phyloP scores from a whole-genome alignment of 2,329 filamentous ascomycete species.

The Sclerotinia nivalis region DNA sequence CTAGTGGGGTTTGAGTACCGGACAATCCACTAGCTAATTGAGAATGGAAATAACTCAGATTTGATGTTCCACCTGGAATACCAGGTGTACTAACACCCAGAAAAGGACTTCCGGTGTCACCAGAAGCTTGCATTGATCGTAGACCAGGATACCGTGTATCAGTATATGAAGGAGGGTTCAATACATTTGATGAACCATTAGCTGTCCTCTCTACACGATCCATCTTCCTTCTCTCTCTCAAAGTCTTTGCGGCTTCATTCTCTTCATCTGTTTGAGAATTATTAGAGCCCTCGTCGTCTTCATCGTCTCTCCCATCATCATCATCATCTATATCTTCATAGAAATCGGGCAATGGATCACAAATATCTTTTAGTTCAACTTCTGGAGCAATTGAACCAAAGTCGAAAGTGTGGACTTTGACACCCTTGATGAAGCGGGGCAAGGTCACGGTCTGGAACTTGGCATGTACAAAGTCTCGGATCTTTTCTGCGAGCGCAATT shows the following conservation, averaged over 20 bases:
- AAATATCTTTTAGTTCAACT: slow-evolving; percentile 94
- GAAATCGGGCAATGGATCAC: slow-evolving; percentile 92
- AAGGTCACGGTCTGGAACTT: slow-evolving; percentile 91
- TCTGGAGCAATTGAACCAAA: slow-evolving; percentile 83
- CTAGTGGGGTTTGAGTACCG: slow-evolving; percentile 76
- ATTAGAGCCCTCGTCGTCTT: slow-evolving; percentile 43
- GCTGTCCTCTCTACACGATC: slow-evolving; percentile 42
- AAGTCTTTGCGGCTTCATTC: slow-evolving; percentile 30
- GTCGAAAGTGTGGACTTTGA: slow-evolving; percentile 90
- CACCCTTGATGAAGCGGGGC: slow-evolving; percentile 94
- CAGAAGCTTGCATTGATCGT: slow-evolving; percentile 36
- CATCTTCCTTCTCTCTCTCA: slow-evolving; percentile 43
- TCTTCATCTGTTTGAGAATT: slow-evolving; percentile 20
- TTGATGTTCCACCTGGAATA: slow-evolving; percentile 71
- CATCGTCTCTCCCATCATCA: slow-evolving; percentile 55
- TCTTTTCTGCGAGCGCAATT: slow-evolving; percentile 76
- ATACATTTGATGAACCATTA: slow-evolving; percentile 30
- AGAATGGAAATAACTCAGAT: slow-evolving; percentile 80
- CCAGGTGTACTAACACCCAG: slow-evolving; percentile 61
- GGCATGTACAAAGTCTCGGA: slow-evolving; percentile 91
- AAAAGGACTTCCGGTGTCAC: slow-evolving; percentile 57
- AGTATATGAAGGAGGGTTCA: slow-evolving; percentile 44
- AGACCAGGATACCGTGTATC: slow-evolving; percentile 44
- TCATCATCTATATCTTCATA: slow-evolving; percentile 80
- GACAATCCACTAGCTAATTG: slow-evolving; percentile 71